Conservation (phyloP, 2,329 filamentous ascomycete genomes). For the Cladosporium sp. region DNA sequence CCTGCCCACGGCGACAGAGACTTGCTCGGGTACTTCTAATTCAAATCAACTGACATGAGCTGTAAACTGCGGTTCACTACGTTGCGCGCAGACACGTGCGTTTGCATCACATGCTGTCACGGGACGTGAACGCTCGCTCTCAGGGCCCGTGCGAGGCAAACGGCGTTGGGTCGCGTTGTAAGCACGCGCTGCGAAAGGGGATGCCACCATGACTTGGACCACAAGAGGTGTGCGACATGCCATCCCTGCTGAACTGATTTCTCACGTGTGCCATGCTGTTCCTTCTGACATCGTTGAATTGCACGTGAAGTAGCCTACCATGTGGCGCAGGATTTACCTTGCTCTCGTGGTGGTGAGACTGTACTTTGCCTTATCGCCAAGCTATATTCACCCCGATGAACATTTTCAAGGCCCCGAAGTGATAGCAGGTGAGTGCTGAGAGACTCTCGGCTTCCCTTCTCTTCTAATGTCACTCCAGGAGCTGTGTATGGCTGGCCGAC, state of each 20-base stretch:
- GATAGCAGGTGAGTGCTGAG: constrained; percentile 69
- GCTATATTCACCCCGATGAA: constrained; percentile 97
- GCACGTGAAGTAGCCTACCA: constrained; percentile 32
- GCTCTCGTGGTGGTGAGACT: constrained; percentile 78
- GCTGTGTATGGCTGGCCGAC: constrained; percentile 90
- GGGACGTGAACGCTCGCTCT: no score
- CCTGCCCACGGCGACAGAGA: no score
- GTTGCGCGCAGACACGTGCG: background rate
- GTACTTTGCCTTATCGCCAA: constrained; percentile 89
- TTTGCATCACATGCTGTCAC: background rate
- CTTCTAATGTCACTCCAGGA: constrained; percentile 46
- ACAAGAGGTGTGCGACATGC: background rate
- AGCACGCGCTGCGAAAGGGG: background rate
- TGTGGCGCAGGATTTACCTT: constrained; percentile 90
- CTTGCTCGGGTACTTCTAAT: no score
- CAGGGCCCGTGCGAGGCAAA: background rate
- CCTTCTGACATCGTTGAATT: background rate
- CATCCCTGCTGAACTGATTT: background rate
- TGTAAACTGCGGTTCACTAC: background rate
- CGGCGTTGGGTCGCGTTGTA: background rate
- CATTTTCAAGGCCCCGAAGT: constrained; percentile 98
- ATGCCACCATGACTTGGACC: background rate
- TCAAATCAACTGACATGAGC: background rate
- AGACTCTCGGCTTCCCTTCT: background rate
- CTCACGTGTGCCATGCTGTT: background rate